Conservation (phyloP, 2,329 filamentous ascomycete species). For the Aspergillus cejpii region DNA sequence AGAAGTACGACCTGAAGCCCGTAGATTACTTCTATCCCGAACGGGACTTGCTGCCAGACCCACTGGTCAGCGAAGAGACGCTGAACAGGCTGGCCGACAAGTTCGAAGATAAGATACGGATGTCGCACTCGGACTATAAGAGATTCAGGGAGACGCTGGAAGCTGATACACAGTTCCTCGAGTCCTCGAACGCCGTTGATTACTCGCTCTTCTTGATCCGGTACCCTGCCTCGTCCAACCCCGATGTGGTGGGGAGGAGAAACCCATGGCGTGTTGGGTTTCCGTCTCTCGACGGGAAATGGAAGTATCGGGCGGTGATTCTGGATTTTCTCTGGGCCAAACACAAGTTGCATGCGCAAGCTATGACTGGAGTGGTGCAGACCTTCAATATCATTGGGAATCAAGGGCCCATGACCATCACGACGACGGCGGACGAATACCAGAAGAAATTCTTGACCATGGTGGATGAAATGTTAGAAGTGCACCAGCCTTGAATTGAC, state of each 20-base stretch:
- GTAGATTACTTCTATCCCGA: slow-evolving; percentile 70
- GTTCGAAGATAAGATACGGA: slow-evolving; percentile 59
- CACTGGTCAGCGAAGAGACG: slow-evolving; percentile 57
- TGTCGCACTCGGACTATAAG: slow-evolving; percentile 51
- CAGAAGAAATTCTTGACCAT: slow-evolving; percentile 51
- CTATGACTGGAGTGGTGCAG: slow-evolving; percentile 60
- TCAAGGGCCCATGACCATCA: slow-evolving; percentile 68
- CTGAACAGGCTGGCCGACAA: slow-evolving; percentile 60
- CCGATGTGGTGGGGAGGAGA: slow-evolving; percentile 27
- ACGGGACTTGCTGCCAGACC: slow-evolving; percentile 60
- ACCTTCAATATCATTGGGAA: slow-evolving; percentile 57
- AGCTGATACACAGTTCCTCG: slow-evolving; percentile 58
- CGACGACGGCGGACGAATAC: slow-evolving; percentile 63
- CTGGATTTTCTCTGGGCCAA: slow-evolving; percentile 76
- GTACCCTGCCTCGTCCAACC: slow-evolving; percentile 39
- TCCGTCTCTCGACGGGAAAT: slow-evolving; percentile 55
- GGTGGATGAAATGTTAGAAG: slow-evolving; percentile 44
- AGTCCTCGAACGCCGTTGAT: slow-evolving; percentile 60
- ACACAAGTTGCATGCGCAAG: slow-evolving; percentile 59
- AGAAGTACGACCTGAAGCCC: slow-evolving; percentile 69
- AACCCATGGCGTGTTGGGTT: slow-evolving; percentile 57
- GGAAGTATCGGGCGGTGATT: slow-evolving; percentile 60
- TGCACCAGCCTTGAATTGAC: slow-evolving; percentile 13
- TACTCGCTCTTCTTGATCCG: slow-evolving; percentile 69
- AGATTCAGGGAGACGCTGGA: slow-evolving; percentile 52